These are phyloP conservation scores for Rhododendron molle DNA, from an alignment of 148 eudicot species.

Conservation along the genomic window DNA sequence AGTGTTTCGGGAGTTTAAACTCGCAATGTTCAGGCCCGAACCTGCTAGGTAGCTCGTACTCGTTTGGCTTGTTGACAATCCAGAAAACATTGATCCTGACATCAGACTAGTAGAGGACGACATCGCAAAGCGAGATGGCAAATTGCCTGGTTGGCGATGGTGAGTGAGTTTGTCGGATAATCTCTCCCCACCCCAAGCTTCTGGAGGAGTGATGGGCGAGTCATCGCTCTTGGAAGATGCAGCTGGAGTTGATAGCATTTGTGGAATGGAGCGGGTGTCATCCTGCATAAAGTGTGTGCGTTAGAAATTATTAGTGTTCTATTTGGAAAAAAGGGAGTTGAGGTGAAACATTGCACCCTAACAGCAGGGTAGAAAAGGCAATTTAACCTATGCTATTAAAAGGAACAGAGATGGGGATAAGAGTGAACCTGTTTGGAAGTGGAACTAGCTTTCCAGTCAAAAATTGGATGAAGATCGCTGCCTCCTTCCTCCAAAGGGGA, in stretches of 20 bases:
- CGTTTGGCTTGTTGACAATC: slow-evolving; percentile 44
- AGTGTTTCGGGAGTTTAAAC: slow-evolving; percentile 43
- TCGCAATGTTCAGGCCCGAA: slow-evolving; percentile 32
- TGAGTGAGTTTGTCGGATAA: not conserved
- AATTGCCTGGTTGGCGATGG: not conserved
- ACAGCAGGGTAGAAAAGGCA: not conserved
- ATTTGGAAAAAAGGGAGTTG: not conserved
- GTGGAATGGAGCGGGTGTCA: slow-evolving; percentile 1
- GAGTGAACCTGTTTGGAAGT: slow-evolving; percentile 57
- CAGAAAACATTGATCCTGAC: slow-evolving; percentile 29
- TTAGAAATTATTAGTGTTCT: not conserved
- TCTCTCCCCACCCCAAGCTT: slow-evolving; percentile 1
- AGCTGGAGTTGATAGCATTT: not conserved
- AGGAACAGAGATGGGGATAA: not conserved
- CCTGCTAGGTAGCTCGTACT: slow-evolving; percentile 37
- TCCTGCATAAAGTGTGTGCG: not conserved
- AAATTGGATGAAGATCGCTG: slow-evolving; percentile 41
- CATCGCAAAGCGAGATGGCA: not conserved
- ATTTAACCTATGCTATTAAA: not conserved
- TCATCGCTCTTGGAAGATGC: not conserved
- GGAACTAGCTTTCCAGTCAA: slow-evolving; percentile 68
- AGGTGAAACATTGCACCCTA: not conserved
- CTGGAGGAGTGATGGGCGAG: not conserved
- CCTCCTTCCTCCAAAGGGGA: slow-evolving; percentile 43
- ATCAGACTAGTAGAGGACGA: not conserved